A percentile compares a stretch with the other conserved stretches of the same genome.
phyloP scores from a whole-genome alignment of 208 protist species.

The Trypanosoma cruzi region DNA sequence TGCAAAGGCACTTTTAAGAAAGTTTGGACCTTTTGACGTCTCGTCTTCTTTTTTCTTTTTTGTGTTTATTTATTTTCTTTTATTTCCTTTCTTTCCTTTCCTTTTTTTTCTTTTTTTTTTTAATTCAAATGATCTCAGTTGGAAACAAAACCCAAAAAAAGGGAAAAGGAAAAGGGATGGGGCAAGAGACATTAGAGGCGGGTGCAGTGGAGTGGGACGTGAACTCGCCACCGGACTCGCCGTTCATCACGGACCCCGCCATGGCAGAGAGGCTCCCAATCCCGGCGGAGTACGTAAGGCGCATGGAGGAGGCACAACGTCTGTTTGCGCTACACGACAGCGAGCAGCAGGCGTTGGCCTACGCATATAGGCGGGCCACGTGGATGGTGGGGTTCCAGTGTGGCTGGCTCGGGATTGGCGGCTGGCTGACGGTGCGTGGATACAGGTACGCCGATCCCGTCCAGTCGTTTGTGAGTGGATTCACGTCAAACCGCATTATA shows the following conservation, averaged over 20 bases:
- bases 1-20: too few relatives aligned
- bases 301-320: conserved; percentile 73
- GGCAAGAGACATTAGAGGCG: neutral
- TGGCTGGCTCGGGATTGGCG: conserved; percentile 58
- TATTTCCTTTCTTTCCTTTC: neutral
- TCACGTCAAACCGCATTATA: conserved; percentile 40
- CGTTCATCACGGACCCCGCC: conserved; percentile 54
- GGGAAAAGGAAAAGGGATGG: neutral
- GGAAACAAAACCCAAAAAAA: neutral
- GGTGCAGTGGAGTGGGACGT: conserved; percentile 16
- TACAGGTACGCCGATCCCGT: conserved; percentile 69
- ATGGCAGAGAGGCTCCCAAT: conserved; percentile 42
- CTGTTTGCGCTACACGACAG: conserved; percentile 53
- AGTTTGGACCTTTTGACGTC: too few relatives aligned
- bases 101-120: neutral
- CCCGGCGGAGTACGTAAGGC: conserved; percentile 53
- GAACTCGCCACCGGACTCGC: conserved; percentile 44
- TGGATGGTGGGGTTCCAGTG: conserved; percentile 62
- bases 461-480: conserved; percentile 59
- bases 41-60: too few relatives aligned
- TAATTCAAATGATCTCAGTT: neutral
- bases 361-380: conserved; percentile 37
- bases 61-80: too few relatives aligned
- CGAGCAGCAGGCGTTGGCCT: conserved; percentile 36
- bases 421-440: conserved; percentile 66